Evolutionary conservation across 2,329 filamentous ascomycete species (phyloP).

Genomic region (Bipolaris gigantea): DNA sequence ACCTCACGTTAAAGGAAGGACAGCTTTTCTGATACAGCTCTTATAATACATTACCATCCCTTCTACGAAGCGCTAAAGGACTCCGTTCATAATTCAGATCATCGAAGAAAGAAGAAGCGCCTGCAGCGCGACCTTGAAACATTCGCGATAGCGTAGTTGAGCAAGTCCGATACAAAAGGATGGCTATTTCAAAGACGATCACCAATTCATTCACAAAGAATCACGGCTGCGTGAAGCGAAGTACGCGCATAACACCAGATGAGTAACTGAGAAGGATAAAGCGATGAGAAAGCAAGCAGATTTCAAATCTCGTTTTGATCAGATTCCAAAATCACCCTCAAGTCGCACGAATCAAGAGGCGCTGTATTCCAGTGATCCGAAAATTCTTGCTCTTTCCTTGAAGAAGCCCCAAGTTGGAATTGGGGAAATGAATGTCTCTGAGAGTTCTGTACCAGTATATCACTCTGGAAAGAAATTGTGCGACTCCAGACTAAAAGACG

Average conservation of each 20-base stretch:
- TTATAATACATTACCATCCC: not conserved
- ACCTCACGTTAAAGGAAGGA: not conserved
- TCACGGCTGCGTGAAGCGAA: conserved; percentile 5
- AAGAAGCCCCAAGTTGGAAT: not conserved
- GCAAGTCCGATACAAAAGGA: not conserved
- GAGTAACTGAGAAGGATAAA: not conserved
- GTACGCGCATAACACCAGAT: conserved; percentile 6
- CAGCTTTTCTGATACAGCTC: not conserved
- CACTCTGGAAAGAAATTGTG: conserved; percentile 26
- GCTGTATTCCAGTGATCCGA: too few relatives aligned
- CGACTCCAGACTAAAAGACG: conserved; percentile 26
- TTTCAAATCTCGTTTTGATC: not conserved
- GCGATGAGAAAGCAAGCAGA: not conserved
- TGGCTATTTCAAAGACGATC: conserved; percentile 6
- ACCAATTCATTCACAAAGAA: conserved; percentile 11
- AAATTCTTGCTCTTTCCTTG: too few relatives aligned
- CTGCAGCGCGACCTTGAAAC: not conserved
- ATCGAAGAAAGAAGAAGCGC: too few relatives aligned
- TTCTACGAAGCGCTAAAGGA: too few relatives aligned
- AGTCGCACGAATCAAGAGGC: not conserved
- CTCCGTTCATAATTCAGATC: too few relatives aligned
- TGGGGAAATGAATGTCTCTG: not conserved
- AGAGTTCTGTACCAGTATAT: not conserved
- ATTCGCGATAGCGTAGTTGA: not conserved
- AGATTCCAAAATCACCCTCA: not conserved